Base-by-base conservation (phyloP, 805 yeast genomes). In the Phaffomyces antillensis region DNA sequence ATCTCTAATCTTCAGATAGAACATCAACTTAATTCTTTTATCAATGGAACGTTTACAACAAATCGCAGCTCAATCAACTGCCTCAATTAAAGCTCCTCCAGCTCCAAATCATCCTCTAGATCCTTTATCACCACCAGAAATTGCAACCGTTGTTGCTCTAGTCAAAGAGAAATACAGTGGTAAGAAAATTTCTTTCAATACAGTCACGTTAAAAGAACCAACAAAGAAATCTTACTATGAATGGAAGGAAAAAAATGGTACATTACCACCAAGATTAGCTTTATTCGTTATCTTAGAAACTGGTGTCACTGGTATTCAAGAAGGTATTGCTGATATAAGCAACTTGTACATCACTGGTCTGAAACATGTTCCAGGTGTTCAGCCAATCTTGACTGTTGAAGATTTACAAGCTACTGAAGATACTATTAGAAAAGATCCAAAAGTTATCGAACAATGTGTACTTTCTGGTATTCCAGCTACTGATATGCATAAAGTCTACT, bases 171-270 rank as follows among this genome's bases (percentile, higher is more conserved):
- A 74, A 49, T 78, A 70, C 54, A 59, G 66, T 39, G 76, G 76
- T 18, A 68, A 62, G 41, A 50, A 56, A 23, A 66, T 83, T 48
- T 57, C 72, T 34, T 83, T 83, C 72, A 84, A 83, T 65, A 80
- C 86, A 32, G 72, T 84, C 50, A 79, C 89, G 35, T 66, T 84
- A 44, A 73, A 77, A 58, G 91, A 84, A 65, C 91, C 91, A 50
- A 65, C 78, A 48, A 84, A 83, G 64, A 68, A 66, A 48, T 77
- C 75, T 7, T 83, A 69, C 66, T 71, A 79, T 50, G 73, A 70
- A 40, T 83, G 89, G 89, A 78, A 75, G 54, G 85, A 80, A 52
- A 60, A 70, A 40, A 67, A 65, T 45, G 83, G 82, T 23, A 71
- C 80, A n/a, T 46, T 70, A 20, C 90, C 90, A 24, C 82, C 82